Evolutionary conservation across 164 flowering plant genomes (phyloP), one percentile per base, ranked within the genome.

Genomic region (Vitis rupestris): DNA sequence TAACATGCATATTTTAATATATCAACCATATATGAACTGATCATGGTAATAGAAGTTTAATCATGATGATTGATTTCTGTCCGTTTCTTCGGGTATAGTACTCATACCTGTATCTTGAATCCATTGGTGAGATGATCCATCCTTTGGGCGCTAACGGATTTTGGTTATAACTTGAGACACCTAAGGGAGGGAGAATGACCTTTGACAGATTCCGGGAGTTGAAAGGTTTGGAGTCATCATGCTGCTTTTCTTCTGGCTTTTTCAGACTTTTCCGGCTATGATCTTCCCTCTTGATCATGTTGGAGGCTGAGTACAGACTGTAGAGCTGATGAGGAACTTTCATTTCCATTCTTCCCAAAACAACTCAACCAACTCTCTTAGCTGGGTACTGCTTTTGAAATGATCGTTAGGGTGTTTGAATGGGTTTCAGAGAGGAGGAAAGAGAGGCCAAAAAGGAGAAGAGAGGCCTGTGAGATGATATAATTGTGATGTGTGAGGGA

Each of bases 151-250:
- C 23, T 15, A 61, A 61, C 8, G 74, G 83, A 50, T 73, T 71
- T 48, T 81, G 88, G 63, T 72, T 80, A 50, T 53, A 71, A 70
- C 65, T 76, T 0, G 93, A 79, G 37, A 70, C 86, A 16, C 98
- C 98, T 77, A 93, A 61, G 0, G 98, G 98, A 12, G 98, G 95
- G 23, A 93, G 90, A 19, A 91, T 87, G 30, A 91, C 49, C 80
- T 93, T 91, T 4, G 98, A 93, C 17, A 91, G 76, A 65, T 82
- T 78, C n/a, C 83, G 71, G 15, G 78, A 73, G 67, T 66, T 79
- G 56, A 82, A 61, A 16, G 85, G 68, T 3, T 37, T 37, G 44
- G 44, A 37, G 62, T 48, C 47, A 63, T 16, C 69, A 37, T 13
- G 8, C 8, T 29, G 8, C 15, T 49, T 52, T 54, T 19, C 11